A percentile compares a stretch with the other conserved stretches of the same genome.
These are phyloP conservation scores for Kwoniella sp. DNA, from an alignment of 768 basidiomycete species.

Conservation along the genomic window DNA sequence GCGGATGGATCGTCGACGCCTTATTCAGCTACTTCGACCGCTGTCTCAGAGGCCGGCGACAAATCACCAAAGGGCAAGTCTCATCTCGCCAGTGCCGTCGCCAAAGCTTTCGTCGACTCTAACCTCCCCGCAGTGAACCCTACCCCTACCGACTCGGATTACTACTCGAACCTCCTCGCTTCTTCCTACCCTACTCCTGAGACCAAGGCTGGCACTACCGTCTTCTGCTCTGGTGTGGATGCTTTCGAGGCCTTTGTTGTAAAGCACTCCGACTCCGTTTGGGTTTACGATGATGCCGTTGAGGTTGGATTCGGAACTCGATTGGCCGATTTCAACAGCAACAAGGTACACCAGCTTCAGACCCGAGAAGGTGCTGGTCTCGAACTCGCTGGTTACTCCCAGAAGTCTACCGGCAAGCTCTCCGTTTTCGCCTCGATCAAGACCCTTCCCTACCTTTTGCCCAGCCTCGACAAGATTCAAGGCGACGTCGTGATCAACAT, in stretches of 20 bases:
- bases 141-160: constrained; percentile 28
- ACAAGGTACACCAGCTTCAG: constrained; percentile 38
- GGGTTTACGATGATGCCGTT: constrained; percentile 54
- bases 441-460: constrained; percentile 81
- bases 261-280: constrained; percentile 38
- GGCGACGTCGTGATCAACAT: constrained; percentile 81
- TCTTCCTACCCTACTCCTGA: constrained; percentile 32
- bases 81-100: constrained; percentile 7
- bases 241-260: constrained; percentile 47
- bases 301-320: constrained; percentile 49
- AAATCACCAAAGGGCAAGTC: constrained; percentile 19
- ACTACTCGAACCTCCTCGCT: constrained; percentile 38
- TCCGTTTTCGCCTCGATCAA: constrained; percentile 68
- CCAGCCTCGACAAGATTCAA: constrained; percentile 70
- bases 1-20: constrained; percentile 43
- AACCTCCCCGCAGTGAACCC: constrained; percentile 19
- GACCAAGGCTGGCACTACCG: constrained; percentile 40
- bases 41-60: constrained; percentile 45
- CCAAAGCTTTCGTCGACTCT: constrained; percentile 31
- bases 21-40: constrained; percentile 45
- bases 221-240: constrained; percentile 46
- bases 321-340: constrained; percentile 11
- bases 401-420: constrained; percentile 58
- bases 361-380: constrained; percentile 47
- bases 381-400: constrained; percentile 59